Base-by-base conservation (phyloP, 192 early-diverging fungal species). In the Coemansia sp. region DNA sequence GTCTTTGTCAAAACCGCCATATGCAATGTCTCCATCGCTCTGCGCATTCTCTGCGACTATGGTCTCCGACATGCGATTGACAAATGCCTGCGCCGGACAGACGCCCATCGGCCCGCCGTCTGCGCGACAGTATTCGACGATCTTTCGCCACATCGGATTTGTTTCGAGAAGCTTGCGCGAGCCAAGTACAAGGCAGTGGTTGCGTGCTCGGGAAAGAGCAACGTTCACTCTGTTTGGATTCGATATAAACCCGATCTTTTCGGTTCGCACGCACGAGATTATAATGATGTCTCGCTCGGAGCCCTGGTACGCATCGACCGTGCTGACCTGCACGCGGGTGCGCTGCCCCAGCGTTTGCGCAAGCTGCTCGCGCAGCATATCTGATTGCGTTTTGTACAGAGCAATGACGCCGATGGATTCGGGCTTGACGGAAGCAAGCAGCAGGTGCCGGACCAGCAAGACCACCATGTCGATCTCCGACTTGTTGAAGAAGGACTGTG, bases 271-370 rank as follows among this genome's bases (percentile, higher is more conserved):
- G 25, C 73, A 78, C 23, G 82, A 82, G 7, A 85, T 65, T 25
- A 85, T 66, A 39, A 85, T 80, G 2, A 85, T 53, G 8, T 79
- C 73, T 39, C 78, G 82, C 67, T 85, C 84, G 11, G 79, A 75
- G 0, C 84, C 84, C 60, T 85, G 84, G 65, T 84, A 85, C 13
- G 82, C 82, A 60, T 85, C 83, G 11, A 84, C 83, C 0, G 83
- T 84, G 50, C 74, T 81, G 24, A 84, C 77, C 46, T 77, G 67
- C 42, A 82, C 69, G n/a, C 68, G 39, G 11, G 39, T 42, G 11
- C 57, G 66, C 53, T 66, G 61, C 29, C 67, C 60, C 36, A 69
- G 49, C 0, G 30, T 28, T 24, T 19, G 20, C 10, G 47, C 52
- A 39, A 83, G 60, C 46, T 53, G 65, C 19, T 74, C 74, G 32